These are phyloP conservation scores for Halophytophthora polymorphica DNA, from an alignment of 352 stramenopile genomes.

Conservation along the genomic window DNA sequence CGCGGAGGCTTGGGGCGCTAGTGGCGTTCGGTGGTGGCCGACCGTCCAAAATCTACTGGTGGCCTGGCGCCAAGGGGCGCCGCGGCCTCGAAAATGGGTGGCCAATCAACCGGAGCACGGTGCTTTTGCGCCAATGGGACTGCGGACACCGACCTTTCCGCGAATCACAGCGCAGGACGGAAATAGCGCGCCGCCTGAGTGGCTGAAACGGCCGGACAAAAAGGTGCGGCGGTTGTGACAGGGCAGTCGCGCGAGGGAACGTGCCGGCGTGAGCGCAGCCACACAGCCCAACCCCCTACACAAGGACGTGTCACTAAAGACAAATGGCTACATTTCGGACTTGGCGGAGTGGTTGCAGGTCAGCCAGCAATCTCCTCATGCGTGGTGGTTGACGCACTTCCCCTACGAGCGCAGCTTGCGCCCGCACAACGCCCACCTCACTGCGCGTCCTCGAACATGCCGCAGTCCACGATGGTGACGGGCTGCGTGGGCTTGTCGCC, in stretches of 20 bases:
- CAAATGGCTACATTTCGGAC: no score
- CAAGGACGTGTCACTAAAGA: slow-evolving; percentile 7
- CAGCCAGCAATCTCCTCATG: no score
- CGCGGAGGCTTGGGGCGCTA: no score
- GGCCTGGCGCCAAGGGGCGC: slow-evolving; percentile 19
- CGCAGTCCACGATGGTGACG: slow-evolving; percentile 97
- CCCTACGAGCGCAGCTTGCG: no score
- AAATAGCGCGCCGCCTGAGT: slow-evolving; percentile 6
- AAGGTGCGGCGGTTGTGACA: slow-evolving; percentile 12
- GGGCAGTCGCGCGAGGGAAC: background rate
- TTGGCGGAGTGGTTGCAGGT: no score
- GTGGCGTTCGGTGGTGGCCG: background rate
- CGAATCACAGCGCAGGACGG: background rate
- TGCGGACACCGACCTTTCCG: background rate
- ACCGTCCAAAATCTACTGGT: slow-evolving; percentile 30
- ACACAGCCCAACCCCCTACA: background rate
- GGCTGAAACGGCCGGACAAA: slow-evolving; percentile 7
- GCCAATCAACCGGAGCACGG: slow-evolving; percentile 24
- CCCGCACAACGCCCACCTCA: no score
- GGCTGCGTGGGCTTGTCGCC: slow-evolving; percentile 90
- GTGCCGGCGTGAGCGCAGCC: background rate
- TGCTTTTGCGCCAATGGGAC: slow-evolving; percentile 35
- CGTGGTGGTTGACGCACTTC: no score
- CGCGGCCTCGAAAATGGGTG: slow-evolving; percentile 17
- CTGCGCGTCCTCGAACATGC: slow-evolving; percentile 76